Conservation (phyloP, 2,329 filamentous ascomycete genomes). For the Aspergillus sp. region DNA sequence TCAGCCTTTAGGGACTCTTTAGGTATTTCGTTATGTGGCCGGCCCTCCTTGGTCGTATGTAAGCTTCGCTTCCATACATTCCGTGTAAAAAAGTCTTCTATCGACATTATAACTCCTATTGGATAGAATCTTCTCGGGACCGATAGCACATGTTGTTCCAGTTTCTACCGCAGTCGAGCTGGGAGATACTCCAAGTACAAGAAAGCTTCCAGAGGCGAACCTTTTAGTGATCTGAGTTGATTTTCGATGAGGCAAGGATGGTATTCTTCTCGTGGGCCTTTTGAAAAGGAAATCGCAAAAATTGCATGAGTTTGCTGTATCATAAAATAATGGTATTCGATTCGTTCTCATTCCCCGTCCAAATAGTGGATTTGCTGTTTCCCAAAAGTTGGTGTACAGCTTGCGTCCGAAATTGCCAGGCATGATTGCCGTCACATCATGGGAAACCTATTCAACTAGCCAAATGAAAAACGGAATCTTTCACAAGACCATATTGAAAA, state of each 20-base stretch:
- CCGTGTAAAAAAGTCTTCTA: conserved; percentile 9
- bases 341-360: conserved; percentile 21
- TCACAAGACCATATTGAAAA: not conserved
- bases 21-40: conserved; percentile 8
- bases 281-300: conserved; percentile 10
- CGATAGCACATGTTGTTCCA: conserved; percentile 26
- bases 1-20: conserved; percentile 10
- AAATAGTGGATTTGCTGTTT: conserved; percentile 30
- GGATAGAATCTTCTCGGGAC: conserved; percentile 25
- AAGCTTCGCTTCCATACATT: conserved; percentile 27
- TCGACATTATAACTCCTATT: conserved; percentile 16
- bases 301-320: conserved; percentile 10
- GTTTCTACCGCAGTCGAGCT: conserved; percentile 29
- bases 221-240: conserved; percentile 44
- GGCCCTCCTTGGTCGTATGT: conserved; percentile 22
- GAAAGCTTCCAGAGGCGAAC: conserved; percentile 52
- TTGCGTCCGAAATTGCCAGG: conserved; percentile 42
- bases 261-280: conserved; percentile 9
- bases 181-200: conserved; percentile 45
- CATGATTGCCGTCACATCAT: conserved; percentile 45
- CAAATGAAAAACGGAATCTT: not conserved
- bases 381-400: conserved; percentile 43
- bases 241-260: conserved; percentile 18
- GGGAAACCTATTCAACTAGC: conserved; percentile 21
- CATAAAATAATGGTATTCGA: conserved; percentile 14